phyloP scores from a whole-genome alignment of 495 filamentous ascomycete species.

The Penicillium salamii region DNA sequence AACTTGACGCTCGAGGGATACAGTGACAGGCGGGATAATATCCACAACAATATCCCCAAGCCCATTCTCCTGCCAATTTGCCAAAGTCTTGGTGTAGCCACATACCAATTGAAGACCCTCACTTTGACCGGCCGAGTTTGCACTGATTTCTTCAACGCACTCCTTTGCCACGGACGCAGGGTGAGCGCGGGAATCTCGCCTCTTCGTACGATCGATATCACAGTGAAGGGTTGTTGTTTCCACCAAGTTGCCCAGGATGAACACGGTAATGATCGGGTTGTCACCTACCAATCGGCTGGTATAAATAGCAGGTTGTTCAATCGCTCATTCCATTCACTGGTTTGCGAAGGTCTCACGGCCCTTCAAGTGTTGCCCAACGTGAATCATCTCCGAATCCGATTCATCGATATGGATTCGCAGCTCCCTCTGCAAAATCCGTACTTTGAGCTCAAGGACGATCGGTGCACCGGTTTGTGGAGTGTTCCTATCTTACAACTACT shows the following conservation, averaged over 20 bases:
- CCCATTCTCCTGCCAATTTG: constrained; percentile 46
- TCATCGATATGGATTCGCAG: constrained; percentile 64
- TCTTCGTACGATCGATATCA: constrained; percentile 63
- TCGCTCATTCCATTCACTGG: constrained; percentile 59
- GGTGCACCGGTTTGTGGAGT: constrained; percentile 68
- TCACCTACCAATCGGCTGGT: not conserved
- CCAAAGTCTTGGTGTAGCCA: constrained; percentile 51
- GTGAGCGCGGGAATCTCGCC: constrained; percentile 8
- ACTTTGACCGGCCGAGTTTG: constrained; percentile 67
- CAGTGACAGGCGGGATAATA: constrained; percentile 54
- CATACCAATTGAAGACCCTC: constrained; percentile 58
- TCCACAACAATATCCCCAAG: constrained; percentile 18
- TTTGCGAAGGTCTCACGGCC: constrained; percentile 56
- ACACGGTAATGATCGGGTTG: no score
- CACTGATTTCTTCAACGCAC: constrained; percentile 50
- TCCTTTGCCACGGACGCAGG: constrained; percentile 18
- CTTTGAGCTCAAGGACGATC: constrained; percentile 56
- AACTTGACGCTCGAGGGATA: constrained; percentile 67
- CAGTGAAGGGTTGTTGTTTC: constrained; percentile 67
- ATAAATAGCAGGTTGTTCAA: constrained; percentile 63
- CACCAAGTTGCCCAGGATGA: no score
- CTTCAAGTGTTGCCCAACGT: constrained; percentile 52
- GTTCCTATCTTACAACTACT: constrained; percentile 57
- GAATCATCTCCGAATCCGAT: constrained; percentile 62
- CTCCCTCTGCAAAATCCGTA: constrained; percentile 59